phyloP scores from a whole-genome alignment of 495 filamentous ascomycete genomes.

The Neurospora intermedia region DNA sequence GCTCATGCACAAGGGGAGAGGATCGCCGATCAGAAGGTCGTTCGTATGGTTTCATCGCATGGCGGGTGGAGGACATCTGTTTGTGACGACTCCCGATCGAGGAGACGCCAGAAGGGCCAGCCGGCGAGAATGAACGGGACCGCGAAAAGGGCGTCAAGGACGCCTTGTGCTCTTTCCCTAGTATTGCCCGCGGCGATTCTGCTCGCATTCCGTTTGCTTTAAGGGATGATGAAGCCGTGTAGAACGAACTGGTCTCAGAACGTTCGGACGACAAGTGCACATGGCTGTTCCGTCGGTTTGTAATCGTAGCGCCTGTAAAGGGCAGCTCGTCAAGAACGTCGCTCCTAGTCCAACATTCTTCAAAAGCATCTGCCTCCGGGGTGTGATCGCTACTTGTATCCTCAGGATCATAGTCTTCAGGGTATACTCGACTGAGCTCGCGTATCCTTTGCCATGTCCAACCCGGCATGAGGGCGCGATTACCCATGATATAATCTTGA shows the following conservation, averaged over 20 bases:
- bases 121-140: constrained; percentile 38
- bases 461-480: constrained; percentile 29
- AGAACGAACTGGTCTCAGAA: constrained; percentile 13
- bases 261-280: constrained; percentile 23
- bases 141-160: constrained; percentile 33
- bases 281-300: constrained; percentile 28
- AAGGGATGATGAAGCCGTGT: constrained; percentile 4
- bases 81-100: constrained; percentile 28
- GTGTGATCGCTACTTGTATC: constrained; percentile 25
- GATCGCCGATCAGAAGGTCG: constrained; percentile 24
- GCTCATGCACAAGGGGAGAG: constrained; percentile 24
- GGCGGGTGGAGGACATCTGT: constrained; percentile 21
- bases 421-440: constrained; percentile 44
- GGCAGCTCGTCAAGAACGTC: constrained; percentile 41
- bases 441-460: constrained; percentile 55
- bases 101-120: constrained; percentile 12
- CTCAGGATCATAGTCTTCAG: constrained; percentile 18
- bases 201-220: constrained; percentile 17
- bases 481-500: constrained; percentile 43
- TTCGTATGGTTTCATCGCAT: not conserved
- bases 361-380: constrained; percentile 48
- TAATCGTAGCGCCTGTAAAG: constrained; percentile 20
- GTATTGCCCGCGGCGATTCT: constrained; percentile 20
- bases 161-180: constrained; percentile 28
- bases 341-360: constrained; percentile 42